Base-by-base conservation (phyloP, 2,329 filamentous ascomycete species). In the Periglandula ipomoeae region DNA sequence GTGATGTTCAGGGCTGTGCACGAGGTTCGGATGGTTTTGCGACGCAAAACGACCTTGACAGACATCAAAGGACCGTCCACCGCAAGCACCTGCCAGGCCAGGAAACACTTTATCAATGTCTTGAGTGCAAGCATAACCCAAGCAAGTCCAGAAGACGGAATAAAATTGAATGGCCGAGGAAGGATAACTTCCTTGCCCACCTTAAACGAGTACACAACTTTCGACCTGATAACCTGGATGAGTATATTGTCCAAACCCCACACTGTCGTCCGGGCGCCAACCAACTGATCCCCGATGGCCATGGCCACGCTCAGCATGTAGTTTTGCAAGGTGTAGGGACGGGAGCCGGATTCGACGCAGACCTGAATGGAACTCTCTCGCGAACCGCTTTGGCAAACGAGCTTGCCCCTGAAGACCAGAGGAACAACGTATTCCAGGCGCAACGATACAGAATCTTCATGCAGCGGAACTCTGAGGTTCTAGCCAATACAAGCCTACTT, bases 151-250 rank as follows among this genome's bases (percentile, higher is more conserved):
- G 58, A 37, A 47, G 46, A 13, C 51, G 70, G 1, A 95, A 94
- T 62, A 68, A 49, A 22, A 46, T 22, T 5, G 44, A 75, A 32
- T 95, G 87, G 87, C 84, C 85, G 1, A 79, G 90, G 20, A 72
- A 83, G 45, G 90, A 96, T 64, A 96, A 96, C 59, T 95, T 95
- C 63, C 83, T 83, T 52, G 81, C 84, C 32, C 90, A 96, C 61
- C 73, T 95, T 41, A 72, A 69, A 44, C 78, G 84, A 10, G 80
- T 87, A 58, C 89, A 95, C 61, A 52, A 54, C 0, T 61, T 64
- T 3, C 24, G 60, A 1, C 61, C 71, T 2, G 64, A 67, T 17
- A 66, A 71, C 27, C 52, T 77, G 4, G 59, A 62, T 19, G 37
- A 55, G 11, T 76, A 64, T 45, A 44, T 63, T 15, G 20, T 43